A percentile compares a stretch with the other conserved stretches of the same genome.
phyloP scores from a whole-genome alignment of 495 filamentous ascomycete genomes.

The Cercophora newfieldiana region DNA sequence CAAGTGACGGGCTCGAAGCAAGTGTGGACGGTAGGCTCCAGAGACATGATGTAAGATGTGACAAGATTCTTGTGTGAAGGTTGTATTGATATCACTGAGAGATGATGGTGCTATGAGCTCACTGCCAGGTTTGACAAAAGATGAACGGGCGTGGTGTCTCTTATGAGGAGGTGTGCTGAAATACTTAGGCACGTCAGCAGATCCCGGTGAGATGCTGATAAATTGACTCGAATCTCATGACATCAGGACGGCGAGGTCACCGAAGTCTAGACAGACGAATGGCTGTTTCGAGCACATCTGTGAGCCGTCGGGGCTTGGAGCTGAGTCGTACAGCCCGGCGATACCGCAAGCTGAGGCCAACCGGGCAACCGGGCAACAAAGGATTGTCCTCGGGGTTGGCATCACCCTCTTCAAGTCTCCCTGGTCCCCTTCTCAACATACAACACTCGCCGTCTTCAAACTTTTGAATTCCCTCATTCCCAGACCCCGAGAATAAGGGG shows the following conservation, averaged over 20 bases:
- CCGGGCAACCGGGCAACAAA: neutral
- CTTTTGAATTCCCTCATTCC: neutral
- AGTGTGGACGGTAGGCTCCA: constrained; percentile 30
- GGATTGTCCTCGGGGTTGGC: neutral
- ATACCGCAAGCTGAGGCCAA: too few relatives aligned
- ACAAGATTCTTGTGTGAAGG: too few relatives aligned
- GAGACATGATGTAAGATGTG: constrained; percentile 12
- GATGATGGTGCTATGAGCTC: neutral
- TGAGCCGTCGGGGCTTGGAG: neutral
- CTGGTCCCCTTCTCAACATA: neutral
- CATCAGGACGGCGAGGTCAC: neutral
- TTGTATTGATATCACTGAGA: neutral
- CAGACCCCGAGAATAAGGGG: neutral
- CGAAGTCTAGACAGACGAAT: neutral
- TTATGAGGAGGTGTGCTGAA: neutral
- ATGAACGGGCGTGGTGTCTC: neutral
- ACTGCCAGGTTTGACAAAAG: neutral
- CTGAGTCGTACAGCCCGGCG: neutral
- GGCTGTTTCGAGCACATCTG: neutral
- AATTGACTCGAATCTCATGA: neutral
- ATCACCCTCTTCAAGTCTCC: neutral
- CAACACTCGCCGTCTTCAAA: neutral
- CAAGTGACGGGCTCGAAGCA: constrained; percentile 41
- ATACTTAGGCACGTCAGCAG: neutral
- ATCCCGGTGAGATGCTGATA: neutral